Base-by-base conservation (phyloP, 2,329 filamentous ascomycete genomes). In the Aspergillus quadricinctus region DNA sequence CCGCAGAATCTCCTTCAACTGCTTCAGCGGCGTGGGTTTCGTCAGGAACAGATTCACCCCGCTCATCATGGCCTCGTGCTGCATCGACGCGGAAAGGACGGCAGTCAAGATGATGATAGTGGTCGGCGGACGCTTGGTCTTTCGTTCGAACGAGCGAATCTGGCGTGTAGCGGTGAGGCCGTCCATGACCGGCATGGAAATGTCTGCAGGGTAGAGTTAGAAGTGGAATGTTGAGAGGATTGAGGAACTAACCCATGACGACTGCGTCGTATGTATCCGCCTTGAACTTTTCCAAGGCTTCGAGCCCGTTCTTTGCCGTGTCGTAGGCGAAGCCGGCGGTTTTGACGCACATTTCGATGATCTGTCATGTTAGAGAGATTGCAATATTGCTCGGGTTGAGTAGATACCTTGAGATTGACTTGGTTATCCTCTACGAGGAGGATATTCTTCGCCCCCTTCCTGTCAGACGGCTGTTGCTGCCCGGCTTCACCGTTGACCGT, bases 381-480 rank as follows among this genome's bases (percentile, higher is more conserved):
- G 4, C 4, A 35, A 4, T 4, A 17, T 29, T 3, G 28, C 52
- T 48, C 6, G 45, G 45, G 9, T 53, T 45, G 9, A 52, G 21
- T 1, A n/a, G 11, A 14, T 50, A 72, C 71, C 59, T 64, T 71
- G 2, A 74, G 61, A 21, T 77, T 77, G 40, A 77, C 65, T 0
- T 57, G 17, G 37, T 77, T 77, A 49, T 76, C 74, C 49, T 77
- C 74, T 0, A 72, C 69, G 1, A 76, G 67, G 0, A 77, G 66
- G 0, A 73, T 60, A 28, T 53, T 60, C 19, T 56, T 56, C 1
- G 28, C 9, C 21, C 4, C 17, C 35, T 10, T 49, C 31, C 29
- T 9, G 17, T 40, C 19, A n/a, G 6, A 1, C 31, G 14, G 23
- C 23, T 37, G 17, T 5, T 37, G 14, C 31, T 17, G 31, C 31